phyloP scores from a whole-genome alignment of 2,329 filamentous ascomycete genomes.

The Xylaria polymorpha region DNA sequence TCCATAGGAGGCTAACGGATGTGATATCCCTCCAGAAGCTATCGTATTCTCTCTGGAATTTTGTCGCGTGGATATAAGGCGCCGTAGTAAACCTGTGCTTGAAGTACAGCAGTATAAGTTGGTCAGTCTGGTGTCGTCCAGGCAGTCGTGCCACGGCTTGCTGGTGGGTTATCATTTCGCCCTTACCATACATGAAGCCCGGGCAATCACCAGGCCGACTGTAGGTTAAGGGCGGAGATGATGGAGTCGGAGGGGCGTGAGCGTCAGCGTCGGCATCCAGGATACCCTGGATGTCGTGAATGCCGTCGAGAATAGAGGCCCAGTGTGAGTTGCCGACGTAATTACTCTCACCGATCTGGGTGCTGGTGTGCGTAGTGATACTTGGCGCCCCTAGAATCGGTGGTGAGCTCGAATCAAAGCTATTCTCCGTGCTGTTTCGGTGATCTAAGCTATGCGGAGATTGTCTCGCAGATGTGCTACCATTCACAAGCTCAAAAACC shows the following conservation, averaged over 20 bases:
- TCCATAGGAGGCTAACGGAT: slow-evolving; percentile 59
- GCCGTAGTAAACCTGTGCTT: slow-evolving; percentile 50
- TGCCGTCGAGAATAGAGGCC: slow-evolving; percentile 53
- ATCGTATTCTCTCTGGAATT: slow-evolving; percentile 62
- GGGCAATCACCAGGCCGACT: slow-evolving; percentile 42
- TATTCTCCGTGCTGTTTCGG: slow-evolving; percentile 45
- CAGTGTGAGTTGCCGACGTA: slow-evolving; percentile 54
- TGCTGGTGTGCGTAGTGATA: slow-evolving; percentile 38
- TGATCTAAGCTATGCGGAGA: slow-evolving; percentile 47
- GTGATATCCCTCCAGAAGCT: slow-evolving; percentile 59
- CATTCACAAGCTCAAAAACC: slow-evolving; percentile 50
- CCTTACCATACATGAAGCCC: slow-evolving; percentile 48
- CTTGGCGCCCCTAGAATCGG: slow-evolving; percentile 43
- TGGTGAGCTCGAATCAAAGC: slow-evolving; percentile 48
- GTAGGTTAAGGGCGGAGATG: slow-evolving; percentile 45
- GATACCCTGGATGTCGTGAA: slow-evolving; percentile 52
- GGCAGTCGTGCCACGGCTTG: slow-evolving; percentile 51
- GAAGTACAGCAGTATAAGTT: slow-evolving; percentile 52
- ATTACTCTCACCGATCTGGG: slow-evolving; percentile 43
- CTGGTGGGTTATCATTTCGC: slow-evolving; percentile 48
- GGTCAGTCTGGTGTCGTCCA: slow-evolving; percentile 48
- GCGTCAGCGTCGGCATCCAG: slow-evolving; percentile 47
- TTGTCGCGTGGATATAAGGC: slow-evolving; percentile 52
- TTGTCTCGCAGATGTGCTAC: slow-evolving; percentile 38
- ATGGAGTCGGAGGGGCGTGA: slow-evolving; percentile 40